Evolutionary conservation across 768 basidiomycete genomes (phyloP).

Genomic region (Cubamyces lactineus): DNA sequence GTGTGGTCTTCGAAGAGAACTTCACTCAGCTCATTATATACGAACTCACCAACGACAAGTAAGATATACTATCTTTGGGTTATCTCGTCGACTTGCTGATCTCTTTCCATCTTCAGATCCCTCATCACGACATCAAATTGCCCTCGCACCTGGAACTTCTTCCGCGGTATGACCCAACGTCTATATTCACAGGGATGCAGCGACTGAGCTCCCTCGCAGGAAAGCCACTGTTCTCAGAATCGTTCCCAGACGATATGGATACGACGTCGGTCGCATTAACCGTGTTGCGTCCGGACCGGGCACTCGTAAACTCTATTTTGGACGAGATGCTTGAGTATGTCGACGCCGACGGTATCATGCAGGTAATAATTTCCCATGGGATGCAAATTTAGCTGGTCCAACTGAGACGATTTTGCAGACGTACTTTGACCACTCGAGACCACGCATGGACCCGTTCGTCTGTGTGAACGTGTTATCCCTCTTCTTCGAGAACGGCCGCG

Average conservation of each 20-base stretch:
- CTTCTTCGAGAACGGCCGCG: conserved; percentile 54
- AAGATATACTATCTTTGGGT: conserved; percentile 47
- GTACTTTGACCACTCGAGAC: conserved; percentile 54
- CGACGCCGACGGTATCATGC: conserved; percentile 51
- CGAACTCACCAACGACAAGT: conserved; percentile 54
- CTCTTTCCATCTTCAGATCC: conserved; percentile 34
- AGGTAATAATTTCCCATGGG: conserved; percentile 19
- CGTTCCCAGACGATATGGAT: conserved; percentile 59
- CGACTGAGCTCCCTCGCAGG: conserved; percentile 1
- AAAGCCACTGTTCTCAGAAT: conserved; percentile 20
- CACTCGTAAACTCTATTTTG: conserved; percentile 47
- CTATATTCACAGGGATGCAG: neutral
- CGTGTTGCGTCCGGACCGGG: conserved; percentile 39
- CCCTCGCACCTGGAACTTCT: conserved; percentile 59
- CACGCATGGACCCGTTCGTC: conserved; percentile 56
- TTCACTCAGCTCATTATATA: conserved; percentile 62
- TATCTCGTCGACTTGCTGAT: conserved; percentile 37
- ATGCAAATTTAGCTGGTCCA: too few species aligned
- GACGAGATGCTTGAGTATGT: conserved; percentile 59
- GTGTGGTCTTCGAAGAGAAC: conserved; percentile 50
- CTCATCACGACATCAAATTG: conserved; percentile 42
- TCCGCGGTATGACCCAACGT: conserved; percentile 40
- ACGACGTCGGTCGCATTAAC: conserved; percentile 60
- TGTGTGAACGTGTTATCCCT: conserved; percentile 53
- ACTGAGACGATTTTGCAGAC: conserved; percentile 38